Evolutionary conservation across 148 eudicot species (phyloP), one percentile per base, ranked within the genome.

Genomic region (Vaccinium myrtillus): DNA sequence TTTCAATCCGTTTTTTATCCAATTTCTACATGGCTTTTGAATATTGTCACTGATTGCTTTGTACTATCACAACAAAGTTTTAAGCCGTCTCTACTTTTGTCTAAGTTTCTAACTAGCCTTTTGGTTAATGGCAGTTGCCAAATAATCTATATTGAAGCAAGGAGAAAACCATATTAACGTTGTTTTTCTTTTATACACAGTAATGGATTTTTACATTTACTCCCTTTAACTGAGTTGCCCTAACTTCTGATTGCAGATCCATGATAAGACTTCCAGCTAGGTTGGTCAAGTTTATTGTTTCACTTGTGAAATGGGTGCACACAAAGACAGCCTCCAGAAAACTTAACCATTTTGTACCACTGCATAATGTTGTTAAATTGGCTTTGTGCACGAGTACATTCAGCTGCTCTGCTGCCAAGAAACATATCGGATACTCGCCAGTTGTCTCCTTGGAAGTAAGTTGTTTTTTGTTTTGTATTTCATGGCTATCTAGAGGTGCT

Each of bases 361-460:
- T 90, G 80, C 90, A 89, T 69, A 85, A 88, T 73, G 78, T 88
- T 86, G 79, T 92, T 87, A 91, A 89, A 30, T 93, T 95, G 75
- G 89, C 93, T 83, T 83, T 89, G 73, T 90, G 90, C 79, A 92
- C 92, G 55, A 91, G 90, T 87, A 94, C 97, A 77, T 93, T 91
- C 78, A 88, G 88, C 83, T 96, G 98, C 87, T 89, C 94, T 80
- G 98, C 97, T 77, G 98, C 99, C 77, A 91, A 89, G 80, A 87
- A 89, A 77, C 88, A 84, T 84, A 89, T 96, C 85, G 92, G 94
- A 75, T 96, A 94, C 89, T 86, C 88, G n/a, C 93, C 99, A 56
- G 87, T 94, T 84, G 94, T 96, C 83, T 87, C 94, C 73, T 75
- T 94, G 87, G 92, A 94, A 82, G 99, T 96, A 86, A 90, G 94